Evolutionary conservation across 441 rosid genomes (phyloP).

Genomic region (Aleurites moluccanus): DNA sequence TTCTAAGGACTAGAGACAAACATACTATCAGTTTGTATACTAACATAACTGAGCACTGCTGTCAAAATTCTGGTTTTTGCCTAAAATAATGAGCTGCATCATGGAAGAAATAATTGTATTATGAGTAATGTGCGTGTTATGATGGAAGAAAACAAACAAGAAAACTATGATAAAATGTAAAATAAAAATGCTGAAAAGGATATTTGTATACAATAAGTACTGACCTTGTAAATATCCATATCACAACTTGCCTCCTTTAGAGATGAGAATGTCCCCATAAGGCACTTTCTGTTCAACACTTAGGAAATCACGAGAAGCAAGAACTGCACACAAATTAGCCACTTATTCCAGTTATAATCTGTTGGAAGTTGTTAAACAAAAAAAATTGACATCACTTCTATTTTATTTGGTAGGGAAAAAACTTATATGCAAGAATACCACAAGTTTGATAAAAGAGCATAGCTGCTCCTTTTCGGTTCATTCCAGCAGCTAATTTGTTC

Average conservation of each 20-base stretch:
- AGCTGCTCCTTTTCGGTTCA: slow-evolving; percentile 76
- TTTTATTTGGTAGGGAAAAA: slow-evolving; percentile 6
- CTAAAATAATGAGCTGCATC: slow-evolving; percentile 11
- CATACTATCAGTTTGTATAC: not conserved
- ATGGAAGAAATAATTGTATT: slow-evolving; percentile 4
- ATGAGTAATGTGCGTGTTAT: not conserved
- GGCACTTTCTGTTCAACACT: slow-evolving; percentile 60
- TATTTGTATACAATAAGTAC: not conserved
- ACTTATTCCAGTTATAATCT: slow-evolving; percentile 12
- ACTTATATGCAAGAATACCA: slow-evolving; percentile 39
- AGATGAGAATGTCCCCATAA: slow-evolving; percentile 70
- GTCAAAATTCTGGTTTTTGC: not conserved
- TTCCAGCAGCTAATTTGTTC: slow-evolving; percentile 60
- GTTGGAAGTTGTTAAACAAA: not conserved
- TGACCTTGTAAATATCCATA: slow-evolving; percentile 16
- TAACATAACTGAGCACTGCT: not conserved
- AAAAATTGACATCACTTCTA: not conserved
- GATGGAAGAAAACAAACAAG: not conserved
- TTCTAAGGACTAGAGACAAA: not conserved
- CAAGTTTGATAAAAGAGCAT: slow-evolving; percentile 79
- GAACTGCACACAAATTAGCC: slow-evolving; percentile 47
- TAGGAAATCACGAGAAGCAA: slow-evolving; percentile 57
- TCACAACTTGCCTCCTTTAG: slow-evolving; percentile 67
- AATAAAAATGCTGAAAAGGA: not conserved
- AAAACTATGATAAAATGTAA: not conserved